Base-by-base conservation (phyloP, 2,329 filamentous ascomycete genomes). In the Colletotrichum eremochloae region DNA sequence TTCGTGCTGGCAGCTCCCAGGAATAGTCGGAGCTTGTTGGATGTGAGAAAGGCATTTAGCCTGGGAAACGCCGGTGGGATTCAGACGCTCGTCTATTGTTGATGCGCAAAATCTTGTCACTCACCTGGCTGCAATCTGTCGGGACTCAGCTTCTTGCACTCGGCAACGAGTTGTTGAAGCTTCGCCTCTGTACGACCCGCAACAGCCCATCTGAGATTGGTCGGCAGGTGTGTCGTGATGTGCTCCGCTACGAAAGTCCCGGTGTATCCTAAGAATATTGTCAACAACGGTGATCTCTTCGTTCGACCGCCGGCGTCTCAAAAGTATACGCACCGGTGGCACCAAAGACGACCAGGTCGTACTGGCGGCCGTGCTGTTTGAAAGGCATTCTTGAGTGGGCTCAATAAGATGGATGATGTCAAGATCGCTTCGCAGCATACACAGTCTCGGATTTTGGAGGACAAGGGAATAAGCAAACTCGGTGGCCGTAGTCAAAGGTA, bases 191-290 rank as follows among this genome's bases (percentile, higher is more conserved):
- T 95, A 36, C 95, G 92, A 40, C 95, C 95, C 57, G 94, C 94
- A 67, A 98, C 86, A 18, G 94, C 95, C 95, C 95, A 98, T 84
- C 90, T 94, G 74, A 97, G 81, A 79, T 94, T 89, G 24, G 92
- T 94, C 0, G 95, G 93, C 1, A 94, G 85, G 75, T 89, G 84
- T 18, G 86, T 87, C 64, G 90, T 87, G 77, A 97, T 92, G 81
- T 96, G 90, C 80, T 97, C 91, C 38, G 92, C 91, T 2, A 91
- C 91, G 76, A 93, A 86, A 75, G 90, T 91, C 50, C 95, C 95
- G 0, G 95, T 98, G 82, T 97, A 97, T 38, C 95, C 95, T 79
- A 88, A n/a, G 42, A 18, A 44, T 14, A 33, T 52, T 5, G 33
- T 67, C 38, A 64, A 65, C 46, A n/a, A 33, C 40, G 12, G 31